Base-by-base conservation (phyloP, 2,329 filamentous ascomycete species). In the Aspergillus ruber region DNA sequence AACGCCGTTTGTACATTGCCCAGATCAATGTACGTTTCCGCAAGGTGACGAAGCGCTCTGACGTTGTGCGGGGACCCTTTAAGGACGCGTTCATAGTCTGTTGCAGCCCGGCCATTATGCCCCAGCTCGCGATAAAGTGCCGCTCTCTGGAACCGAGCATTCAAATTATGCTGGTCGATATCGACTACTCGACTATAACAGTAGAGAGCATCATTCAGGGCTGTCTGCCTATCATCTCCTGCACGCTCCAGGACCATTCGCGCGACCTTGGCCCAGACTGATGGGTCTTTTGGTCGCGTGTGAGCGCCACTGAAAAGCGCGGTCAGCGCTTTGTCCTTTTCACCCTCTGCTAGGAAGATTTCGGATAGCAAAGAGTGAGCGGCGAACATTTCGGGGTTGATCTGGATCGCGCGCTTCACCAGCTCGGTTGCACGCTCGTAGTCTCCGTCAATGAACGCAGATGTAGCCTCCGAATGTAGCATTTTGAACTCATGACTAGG, bases 321-420 rank as follows among this genome's bases (percentile, higher is more conserved):
- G 38, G 74, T 71, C 33, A 83, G 63, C 1, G 80, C 76, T 52
- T 80, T 79, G 45, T 78, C 72, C 32, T 76, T 72, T 41, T 80
- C 73, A n/a, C 78, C 79, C 60, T 76, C 73, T 10, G 73, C 72
- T 8, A 76, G 63, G 44, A 81, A 75, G 44, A 82, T 78, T 51
- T 84, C 78, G 0, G 80, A 81, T 6, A 83, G 67, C 17, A 84
- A 67, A 45, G 75, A 78, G 66, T 84, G 79, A 12, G 81, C 79
- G 23, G 75, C 72, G 60, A 80, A 83, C 54, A 84, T 78, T 60
- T 84, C 81, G 0, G 81, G 81, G 55, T 85, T 84, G 25, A 72
- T 65, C 36, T 74, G 68, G 27, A 82, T 74, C 7, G 79, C 78
- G 50, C 72, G 64, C 48, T 71, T 69, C 35, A 74, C 68, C 9